Evolutionary conservation across 2,329 filamentous ascomycete species (phyloP).

Genomic region (Talaromyces atroroseus): DNA sequence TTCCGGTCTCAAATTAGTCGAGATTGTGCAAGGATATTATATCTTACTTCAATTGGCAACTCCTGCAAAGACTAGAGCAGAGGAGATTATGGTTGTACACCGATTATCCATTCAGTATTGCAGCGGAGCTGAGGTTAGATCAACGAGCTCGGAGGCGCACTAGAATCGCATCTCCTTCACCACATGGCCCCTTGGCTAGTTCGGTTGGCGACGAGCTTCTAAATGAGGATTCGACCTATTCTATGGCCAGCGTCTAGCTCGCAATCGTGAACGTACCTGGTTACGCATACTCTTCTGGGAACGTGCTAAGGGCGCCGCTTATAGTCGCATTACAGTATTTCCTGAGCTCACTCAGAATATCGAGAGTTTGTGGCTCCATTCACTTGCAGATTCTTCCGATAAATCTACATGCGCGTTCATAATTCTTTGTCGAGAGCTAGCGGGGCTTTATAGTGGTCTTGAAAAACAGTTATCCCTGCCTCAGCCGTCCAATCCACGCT

Average conservation of each 20-base stretch:
- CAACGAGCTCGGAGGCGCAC: slow-evolving; percentile 9
- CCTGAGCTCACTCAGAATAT: slow-evolving; percentile 22
- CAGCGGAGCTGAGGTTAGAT: slow-evolving; percentile 24
- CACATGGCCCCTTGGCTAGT: not conserved
- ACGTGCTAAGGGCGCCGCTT: slow-evolving; percentile 25
- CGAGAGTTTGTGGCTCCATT: slow-evolving; percentile 26
- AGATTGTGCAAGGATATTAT: slow-evolving; percentile 29
- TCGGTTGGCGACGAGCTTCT: not conserved
- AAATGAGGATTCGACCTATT: not conserved
- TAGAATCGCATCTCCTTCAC: not conserved
- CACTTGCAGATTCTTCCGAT: slow-evolving; percentile 23
- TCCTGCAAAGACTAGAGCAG: slow-evolving; percentile 21
- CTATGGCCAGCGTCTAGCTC: slow-evolving; percentile 2
- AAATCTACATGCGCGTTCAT: slow-evolving; percentile 28
- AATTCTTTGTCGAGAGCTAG: slow-evolving; percentile 19
- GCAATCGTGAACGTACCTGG: slow-evolving; percentile 28
- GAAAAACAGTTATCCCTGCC: slow-evolving; percentile 10
- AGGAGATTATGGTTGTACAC: slow-evolving; percentile 28
- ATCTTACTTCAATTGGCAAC: slow-evolving; percentile 25
- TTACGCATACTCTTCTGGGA: slow-evolving; percentile 28
- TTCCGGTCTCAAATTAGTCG: slow-evolving; percentile 25
- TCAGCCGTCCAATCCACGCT: slow-evolving; percentile 18
- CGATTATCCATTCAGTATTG: slow-evolving; percentile 25
- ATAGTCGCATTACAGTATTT: slow-evolving; percentile 22
- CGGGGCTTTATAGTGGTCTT: slow-evolving; percentile 18